Evolutionary conservation across 371 early-diverging fungal species (phyloP), one percentile per base, ranked within the genome.

Genomic region (Rhizopus stolonifer): DNA sequence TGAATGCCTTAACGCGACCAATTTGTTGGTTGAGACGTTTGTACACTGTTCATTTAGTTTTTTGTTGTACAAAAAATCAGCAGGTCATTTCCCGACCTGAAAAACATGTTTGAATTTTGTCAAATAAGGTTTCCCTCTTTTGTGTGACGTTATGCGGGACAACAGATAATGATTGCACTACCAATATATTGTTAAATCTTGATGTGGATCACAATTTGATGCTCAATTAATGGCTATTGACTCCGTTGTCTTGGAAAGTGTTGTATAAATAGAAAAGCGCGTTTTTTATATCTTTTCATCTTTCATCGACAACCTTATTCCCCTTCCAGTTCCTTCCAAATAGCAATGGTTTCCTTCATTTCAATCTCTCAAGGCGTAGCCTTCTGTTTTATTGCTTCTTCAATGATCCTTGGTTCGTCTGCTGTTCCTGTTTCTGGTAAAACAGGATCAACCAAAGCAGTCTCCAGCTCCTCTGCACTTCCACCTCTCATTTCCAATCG

Each of bases 281-380:
- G 8, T 21, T 24, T 22, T 6, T 7, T 10, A 45, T 14, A 45
- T 24, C 24, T 45, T 24, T 24, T 45, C 23, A 10, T 3, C 22
- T 45, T 45, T 2, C 8, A 14, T 23, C 23, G 23, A 23, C 9
- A 11, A 6, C 6, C 45, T n/a, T 19, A 17, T 14, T 36, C 36
- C 14, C 36, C n/a, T 36, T 36, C 9, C 36, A 36, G 14, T 36
- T 36, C 36, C 4, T 36, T 36, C n/a, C 11, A 32, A 29, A 46
- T 9, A 11, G n/a, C n/a, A 9, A 56, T 56, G 56, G 56, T 56
- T 22, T 56, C 49, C 17, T 49, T 56, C 31, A 49, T 49, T 42
- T 56, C 49, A 5, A 49, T 56, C 32, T 32, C 49, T 10, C 26
- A 43, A 13, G 49, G 49, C 15, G 24, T 49, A 11, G 33, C 26